phyloP scores from a whole-genome alignment of 2,329 filamentous ascomycete species.

The Colletotrichum gigasporum region DNA sequence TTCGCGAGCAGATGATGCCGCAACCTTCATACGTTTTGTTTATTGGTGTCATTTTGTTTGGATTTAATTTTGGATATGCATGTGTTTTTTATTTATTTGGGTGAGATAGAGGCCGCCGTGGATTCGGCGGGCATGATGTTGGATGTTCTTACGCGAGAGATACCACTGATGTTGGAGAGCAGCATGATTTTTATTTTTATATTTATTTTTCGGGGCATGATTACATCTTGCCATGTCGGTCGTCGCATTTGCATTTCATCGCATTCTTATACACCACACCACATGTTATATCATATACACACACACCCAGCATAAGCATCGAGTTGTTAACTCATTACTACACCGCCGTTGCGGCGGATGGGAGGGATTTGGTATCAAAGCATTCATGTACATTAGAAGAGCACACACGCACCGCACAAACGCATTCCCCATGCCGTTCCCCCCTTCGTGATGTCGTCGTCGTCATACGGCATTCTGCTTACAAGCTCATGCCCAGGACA shows the following conservation, averaged over 20 bases:
- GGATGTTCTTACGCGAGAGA: conserved; percentile 27
- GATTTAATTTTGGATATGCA: conserved; percentile 1
- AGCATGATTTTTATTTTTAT: not conserved
- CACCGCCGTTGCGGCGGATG: not conserved
- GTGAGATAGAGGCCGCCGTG: not conserved
- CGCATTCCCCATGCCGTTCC: conserved; percentile 11
- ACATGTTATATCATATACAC: not conserved
- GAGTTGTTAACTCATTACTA: too few species aligned
- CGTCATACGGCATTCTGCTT: conserved; percentile 11
- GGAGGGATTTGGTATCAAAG: conserved; percentile 29
- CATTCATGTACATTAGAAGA: conserved; percentile 31
- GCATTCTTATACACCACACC: not conserved
- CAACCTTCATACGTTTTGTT: not conserved
- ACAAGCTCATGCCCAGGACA: conserved; percentile 47
- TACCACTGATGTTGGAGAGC: conserved; percentile 28
- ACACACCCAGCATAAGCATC: conserved; percentile 5
- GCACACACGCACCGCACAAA: conserved; percentile 9
- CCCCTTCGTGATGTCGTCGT: not conserved
- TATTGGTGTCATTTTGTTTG: not conserved
- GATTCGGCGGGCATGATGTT: too few species aligned
- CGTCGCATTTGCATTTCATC: not conserved
- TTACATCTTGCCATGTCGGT: too few species aligned
- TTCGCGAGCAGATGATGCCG: conserved; percentile 34
- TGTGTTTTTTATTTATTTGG: conserved; percentile 4
- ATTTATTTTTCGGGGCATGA: not conserved